These are phyloP conservation scores for Ascobolus immersus DNA, from an alignment of 495 filamentous ascomycete species.

Conservation along the genomic window DNA sequence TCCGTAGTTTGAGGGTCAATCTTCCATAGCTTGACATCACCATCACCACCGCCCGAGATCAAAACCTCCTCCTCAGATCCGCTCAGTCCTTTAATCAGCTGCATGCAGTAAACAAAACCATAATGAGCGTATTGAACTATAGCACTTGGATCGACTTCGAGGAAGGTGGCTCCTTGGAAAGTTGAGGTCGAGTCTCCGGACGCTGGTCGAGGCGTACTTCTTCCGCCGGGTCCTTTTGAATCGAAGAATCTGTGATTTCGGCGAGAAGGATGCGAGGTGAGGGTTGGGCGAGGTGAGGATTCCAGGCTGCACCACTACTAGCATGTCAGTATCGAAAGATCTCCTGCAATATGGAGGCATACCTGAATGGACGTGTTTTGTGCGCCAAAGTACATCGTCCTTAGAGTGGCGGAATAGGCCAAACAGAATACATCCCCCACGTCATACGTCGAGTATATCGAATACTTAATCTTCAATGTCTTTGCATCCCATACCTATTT, in stretches of 20 bases:
- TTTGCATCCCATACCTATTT: conserved; percentile 40
- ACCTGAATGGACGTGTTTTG: conserved; percentile 86
- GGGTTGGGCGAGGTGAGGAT: conserved; percentile 31
- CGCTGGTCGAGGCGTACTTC: conserved; percentile 39
- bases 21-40: conserved; percentile 73
- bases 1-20: conserved; percentile 21
- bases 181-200: conserved; percentile 20
- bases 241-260: conserved; percentile 91
- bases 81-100: conserved; percentile 37
- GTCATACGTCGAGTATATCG: conserved; percentile 81
- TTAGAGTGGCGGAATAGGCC: conserved; percentile 47
- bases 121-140: conserved; percentile 77
- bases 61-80: conserved; percentile 23
- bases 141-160: conserved; percentile 63
- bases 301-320: conserved; percentile 25
- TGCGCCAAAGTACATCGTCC: conserved; percentile 73
- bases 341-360: conserved; percentile 2
- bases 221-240: conserved; percentile 52
- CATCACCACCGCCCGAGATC: conserved; percentile 80
- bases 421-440: conserved; percentile 91
- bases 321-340: neutral
- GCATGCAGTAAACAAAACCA: conserved; percentile 90
- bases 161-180: conserved; percentile 33
- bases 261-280: conserved; percentile 45
- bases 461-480: conserved; percentile 46